A percentile compares a stretch with the other conserved stretches of the same genome.
Evolutionary conservation across 306 rosid species (phyloP).

Genomic region (Corylus heterophylla): DNA sequence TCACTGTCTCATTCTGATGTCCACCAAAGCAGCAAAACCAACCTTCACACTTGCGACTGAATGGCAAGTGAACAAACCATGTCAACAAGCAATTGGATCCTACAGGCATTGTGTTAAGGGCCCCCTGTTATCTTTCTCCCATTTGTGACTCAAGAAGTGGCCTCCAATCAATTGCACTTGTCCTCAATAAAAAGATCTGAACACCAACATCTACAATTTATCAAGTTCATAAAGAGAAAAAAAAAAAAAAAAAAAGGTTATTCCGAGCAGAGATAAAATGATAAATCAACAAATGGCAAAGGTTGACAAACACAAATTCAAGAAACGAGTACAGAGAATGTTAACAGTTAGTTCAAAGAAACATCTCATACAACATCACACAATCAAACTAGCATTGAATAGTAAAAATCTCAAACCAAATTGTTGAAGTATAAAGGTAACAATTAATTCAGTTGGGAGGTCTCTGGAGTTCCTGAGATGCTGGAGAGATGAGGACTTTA

Average conservation of each 20-base stretch:
- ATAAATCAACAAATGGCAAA: neutral
- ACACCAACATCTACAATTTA: neutral
- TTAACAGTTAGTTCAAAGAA: neutral
- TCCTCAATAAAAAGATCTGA: neutral
- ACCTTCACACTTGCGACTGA: neutral
- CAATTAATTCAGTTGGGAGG: neutral
- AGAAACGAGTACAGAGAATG: neutral
- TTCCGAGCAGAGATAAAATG: neutral
- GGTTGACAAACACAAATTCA: neutral
- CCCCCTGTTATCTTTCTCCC: neutral
- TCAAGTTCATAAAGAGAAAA: neutral
- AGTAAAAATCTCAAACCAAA: neutral
- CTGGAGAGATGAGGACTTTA: neutral
- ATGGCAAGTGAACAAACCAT: neutral
- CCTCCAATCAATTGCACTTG: neutral
- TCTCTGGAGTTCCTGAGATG: neutral
- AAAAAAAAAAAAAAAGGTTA: neutral
- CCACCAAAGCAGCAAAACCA: neutral
- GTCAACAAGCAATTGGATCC: conserved; percentile 2
- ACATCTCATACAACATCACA: neutral
- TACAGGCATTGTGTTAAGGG: neutral
- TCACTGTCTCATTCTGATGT: neutral
- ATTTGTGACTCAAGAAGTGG: neutral
- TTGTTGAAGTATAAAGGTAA: neutral
- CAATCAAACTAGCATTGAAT: neutral